These are phyloP conservation scores for Mortierella sp. DNA, from an alignment of 371 early-diverging fungal genomes.

Conservation along the genomic window DNA sequence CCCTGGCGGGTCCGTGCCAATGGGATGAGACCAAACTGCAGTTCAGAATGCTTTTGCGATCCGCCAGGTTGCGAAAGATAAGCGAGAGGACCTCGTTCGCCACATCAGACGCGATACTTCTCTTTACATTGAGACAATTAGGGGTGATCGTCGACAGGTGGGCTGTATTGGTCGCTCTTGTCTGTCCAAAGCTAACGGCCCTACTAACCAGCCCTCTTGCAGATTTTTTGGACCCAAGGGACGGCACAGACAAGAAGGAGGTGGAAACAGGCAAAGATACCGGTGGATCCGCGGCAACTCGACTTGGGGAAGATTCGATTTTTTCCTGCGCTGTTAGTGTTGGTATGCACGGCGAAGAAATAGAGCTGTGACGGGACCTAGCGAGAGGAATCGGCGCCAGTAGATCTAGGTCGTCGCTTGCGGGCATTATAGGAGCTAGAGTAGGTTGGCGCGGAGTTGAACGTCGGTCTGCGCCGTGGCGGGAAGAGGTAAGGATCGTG, in stretches of 20 bases:
- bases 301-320: background rate
- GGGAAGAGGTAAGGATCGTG: too few species aligned
- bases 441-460: too few species aligned
- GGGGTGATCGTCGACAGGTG: background rate
- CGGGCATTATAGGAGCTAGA: background rate
- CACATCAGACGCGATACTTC: conserved; percentile 22
- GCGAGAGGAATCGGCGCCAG: background rate
- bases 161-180: background rate
- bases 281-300: too few species aligned
- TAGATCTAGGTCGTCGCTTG: background rate
- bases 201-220: conserved; percentile 8
- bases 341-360: conserved; percentile 20
- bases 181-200: conserved; percentile 11
- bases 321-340: background rate
- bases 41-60: conserved; percentile 44
- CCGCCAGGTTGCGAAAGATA: conserved; percentile 39
- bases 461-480: too few species aligned
- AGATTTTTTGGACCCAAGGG: conserved; percentile 10
- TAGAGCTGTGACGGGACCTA: conserved; percentile 18
- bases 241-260: too few species aligned
- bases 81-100: conserved; percentile 25
- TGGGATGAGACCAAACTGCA: conserved; percentile 39
- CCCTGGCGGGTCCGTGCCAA: conserved; percentile 42
- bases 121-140: background rate
- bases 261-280: too few species aligned